Evolutionary conservation across 208 protist species (phyloP).

Genomic region (Acanthamoeba royreba): DNA sequence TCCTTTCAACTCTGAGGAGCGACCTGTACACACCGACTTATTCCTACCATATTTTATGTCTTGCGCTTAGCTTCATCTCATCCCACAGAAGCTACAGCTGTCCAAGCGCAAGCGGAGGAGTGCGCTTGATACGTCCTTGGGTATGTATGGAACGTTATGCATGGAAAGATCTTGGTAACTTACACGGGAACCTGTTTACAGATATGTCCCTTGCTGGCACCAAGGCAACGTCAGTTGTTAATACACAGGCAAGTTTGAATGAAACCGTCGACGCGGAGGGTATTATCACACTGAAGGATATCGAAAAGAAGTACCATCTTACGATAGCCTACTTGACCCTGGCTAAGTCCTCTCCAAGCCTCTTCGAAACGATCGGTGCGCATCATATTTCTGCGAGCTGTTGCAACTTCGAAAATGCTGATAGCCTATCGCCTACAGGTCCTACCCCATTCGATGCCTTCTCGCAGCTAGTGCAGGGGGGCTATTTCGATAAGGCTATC

Average conservation of each 20-base stretch:
- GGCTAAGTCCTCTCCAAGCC: not conserved
- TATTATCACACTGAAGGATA: slow-evolving; percentile 23
- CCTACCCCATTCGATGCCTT: not conserved
- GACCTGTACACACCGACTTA: not conserved
- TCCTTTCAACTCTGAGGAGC: not conserved
- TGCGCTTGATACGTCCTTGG: not conserved
- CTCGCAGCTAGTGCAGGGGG: not conserved
- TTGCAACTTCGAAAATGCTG: not conserved
- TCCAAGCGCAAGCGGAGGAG: not conserved
- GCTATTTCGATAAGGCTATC: slow-evolving; percentile 37
- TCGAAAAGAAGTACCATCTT: not conserved
- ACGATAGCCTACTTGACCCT: slow-evolving; percentile 23
- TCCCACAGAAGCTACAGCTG: not conserved
- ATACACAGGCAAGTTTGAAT: not conserved
- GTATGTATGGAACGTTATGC: not conserved
- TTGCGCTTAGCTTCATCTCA: not conserved
- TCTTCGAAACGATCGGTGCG: not conserved
- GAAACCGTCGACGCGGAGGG: not conserved
- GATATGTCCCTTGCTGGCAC: not conserved
- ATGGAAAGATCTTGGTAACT: not conserved
- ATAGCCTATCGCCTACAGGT: not conserved
- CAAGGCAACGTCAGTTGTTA: not conserved
- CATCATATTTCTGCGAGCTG: not conserved
- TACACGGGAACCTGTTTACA: not conserved
- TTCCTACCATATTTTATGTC: not conserved